phyloP scores from a whole-genome alignment of 169 alveolate species.

The Besnoitia besnoiti region DNA sequence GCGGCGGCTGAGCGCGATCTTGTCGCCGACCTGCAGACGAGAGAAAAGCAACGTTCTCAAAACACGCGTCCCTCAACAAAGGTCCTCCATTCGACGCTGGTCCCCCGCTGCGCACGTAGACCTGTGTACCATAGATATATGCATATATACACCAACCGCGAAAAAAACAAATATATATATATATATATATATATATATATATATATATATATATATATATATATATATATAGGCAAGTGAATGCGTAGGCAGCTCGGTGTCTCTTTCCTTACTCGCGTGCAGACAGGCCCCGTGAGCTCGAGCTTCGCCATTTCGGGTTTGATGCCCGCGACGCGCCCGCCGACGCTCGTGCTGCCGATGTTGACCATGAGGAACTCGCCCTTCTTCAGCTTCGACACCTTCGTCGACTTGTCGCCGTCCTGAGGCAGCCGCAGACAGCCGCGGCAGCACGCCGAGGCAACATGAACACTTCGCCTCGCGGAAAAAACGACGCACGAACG shows the following conservation, averaged over 20 bases:
- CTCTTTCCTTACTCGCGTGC: constrained; percentile 78
- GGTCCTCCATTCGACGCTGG: too few relatives aligned
- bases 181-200: too few relatives aligned
- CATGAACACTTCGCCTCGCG: neutral
- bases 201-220: too few relatives aligned
- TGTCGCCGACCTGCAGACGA: constrained; percentile 89
- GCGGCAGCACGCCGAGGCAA: neutral
- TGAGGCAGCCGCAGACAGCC: neutral
- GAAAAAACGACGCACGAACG: neutral
- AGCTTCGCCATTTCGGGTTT: constrained; percentile 91
- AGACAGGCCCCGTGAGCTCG: constrained; percentile 91
- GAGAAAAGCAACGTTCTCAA: neutral
- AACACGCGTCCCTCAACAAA: too few relatives aligned
- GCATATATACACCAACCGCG: neutral
- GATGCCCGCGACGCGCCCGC: constrained; percentile 94
- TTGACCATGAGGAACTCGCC: constrained; percentile 97
- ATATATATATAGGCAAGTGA: neutral
- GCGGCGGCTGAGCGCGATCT: constrained; percentile 97
- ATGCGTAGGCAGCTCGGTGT: neutral
- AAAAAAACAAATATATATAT: too few relatives aligned
- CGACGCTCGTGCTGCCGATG: constrained; percentile 97
- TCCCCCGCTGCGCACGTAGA: too few relatives aligned
- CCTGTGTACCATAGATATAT: neutral
- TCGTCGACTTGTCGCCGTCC: constrained; percentile 90
- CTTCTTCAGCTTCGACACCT: constrained; percentile 94